A percentile compares a stretch with the other conserved stretches of the same genome.
Conservation (phyloP, 2,329 filamentous ascomycete genomes). For the Sphaerulina vaccinii region DNA sequence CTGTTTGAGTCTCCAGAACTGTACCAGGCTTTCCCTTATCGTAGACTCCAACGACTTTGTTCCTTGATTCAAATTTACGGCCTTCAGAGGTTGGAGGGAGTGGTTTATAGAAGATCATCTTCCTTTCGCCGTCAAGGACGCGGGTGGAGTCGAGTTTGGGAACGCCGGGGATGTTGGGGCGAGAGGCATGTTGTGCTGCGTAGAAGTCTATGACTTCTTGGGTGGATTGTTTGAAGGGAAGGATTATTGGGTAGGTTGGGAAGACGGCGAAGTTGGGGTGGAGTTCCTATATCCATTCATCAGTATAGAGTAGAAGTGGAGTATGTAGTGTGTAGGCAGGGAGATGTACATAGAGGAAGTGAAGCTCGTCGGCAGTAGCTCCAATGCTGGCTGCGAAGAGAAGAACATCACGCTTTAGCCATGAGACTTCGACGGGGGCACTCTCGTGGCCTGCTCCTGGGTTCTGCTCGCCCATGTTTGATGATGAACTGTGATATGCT, state of each 20-base stretch:
- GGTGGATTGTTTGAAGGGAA: slow-evolving; percentile 76
- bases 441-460: slow-evolving; percentile 74
- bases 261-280: slow-evolving; percentile 85
- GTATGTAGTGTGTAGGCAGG: slow-evolving; percentile 76
- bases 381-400: slow-evolving; percentile 91
- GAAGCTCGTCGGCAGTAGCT: slow-evolving; percentile 78
- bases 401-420: slow-evolving; percentile 69
- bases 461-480: slow-evolving; percentile 22
- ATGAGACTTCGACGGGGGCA: slow-evolving; percentile 71
- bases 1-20: slow-evolving; percentile 75
- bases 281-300: slow-evolving; percentile 58
- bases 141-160: slow-evolving; percentile 72
- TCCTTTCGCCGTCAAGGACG: slow-evolving; percentile 81
- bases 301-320: too few relatives aligned
- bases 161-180: slow-evolving; percentile 65
- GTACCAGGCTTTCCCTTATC: slow-evolving; percentile 78
- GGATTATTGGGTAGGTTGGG: slow-evolving; percentile 80
- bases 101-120: slow-evolving; percentile 67
- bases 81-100: slow-evolving; percentile 71
- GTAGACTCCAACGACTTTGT: slow-evolving; percentile 79
- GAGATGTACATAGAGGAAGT: slow-evolving; percentile 89
- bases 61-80: slow-evolving; percentile 70
- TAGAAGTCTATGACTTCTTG: slow-evolving; percentile 75
- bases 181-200: slow-evolving; percentile 52
- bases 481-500: background rate